Evolutionary conservation across 1,139 yeast species (phyloP).

Genomic region (Wickerhamomyces sp.): DNA sequence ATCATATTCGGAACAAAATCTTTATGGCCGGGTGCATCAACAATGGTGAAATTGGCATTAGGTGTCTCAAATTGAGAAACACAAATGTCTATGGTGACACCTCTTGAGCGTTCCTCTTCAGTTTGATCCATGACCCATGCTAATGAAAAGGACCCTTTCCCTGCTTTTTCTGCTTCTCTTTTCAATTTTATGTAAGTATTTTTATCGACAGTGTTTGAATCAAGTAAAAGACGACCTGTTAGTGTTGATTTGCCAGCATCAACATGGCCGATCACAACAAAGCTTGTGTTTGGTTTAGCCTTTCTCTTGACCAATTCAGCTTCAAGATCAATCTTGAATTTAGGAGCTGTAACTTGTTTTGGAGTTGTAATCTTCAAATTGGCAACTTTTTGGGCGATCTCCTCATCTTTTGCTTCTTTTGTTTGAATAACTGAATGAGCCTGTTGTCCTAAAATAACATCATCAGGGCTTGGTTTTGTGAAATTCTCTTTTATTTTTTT

Average conservation of each 20-base stretch:
- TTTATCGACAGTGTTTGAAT: slow-evolving; percentile 75
- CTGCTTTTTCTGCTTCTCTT: slow-evolving; percentile 75
- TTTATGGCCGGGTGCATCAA: slow-evolving; percentile 98
- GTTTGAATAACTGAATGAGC: slow-evolving; percentile 41
- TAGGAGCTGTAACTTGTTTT: slow-evolving; percentile 31
- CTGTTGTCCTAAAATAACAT: slow-evolving; percentile 61
- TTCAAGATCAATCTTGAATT: slow-evolving; percentile 28
- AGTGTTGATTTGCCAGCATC: slow-evolving; percentile 97
- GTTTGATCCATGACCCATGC: slow-evolving; percentile 99
- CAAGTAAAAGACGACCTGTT: slow-evolving; percentile 84
- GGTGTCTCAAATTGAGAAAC: slow-evolving; percentile 77
- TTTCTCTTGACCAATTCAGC: slow-evolving; percentile 37
- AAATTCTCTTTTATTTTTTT: slow-evolving; percentile 55
- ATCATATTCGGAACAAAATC: slow-evolving; percentile 99
- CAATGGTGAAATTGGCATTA: slow-evolving; percentile 67
- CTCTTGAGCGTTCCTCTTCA: slow-evolving; percentile 79
- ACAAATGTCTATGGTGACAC: slow-evolving; percentile 92
- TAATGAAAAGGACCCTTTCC: slow-evolving; percentile 89
- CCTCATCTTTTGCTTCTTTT: slow-evolving; percentile 21
- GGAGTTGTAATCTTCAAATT: slow-evolving; percentile 21
- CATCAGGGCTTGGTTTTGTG: slow-evolving; percentile 79
- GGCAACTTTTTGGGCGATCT: slow-evolving; percentile 17
- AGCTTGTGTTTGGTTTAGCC: slow-evolving; percentile 62
- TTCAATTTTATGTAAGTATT: slow-evolving; percentile 72
- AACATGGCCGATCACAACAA: slow-evolving; percentile 92